Base-by-base conservation (phyloP, 352 stramenopile genomes). In the Phytophthora vignae region DNA sequence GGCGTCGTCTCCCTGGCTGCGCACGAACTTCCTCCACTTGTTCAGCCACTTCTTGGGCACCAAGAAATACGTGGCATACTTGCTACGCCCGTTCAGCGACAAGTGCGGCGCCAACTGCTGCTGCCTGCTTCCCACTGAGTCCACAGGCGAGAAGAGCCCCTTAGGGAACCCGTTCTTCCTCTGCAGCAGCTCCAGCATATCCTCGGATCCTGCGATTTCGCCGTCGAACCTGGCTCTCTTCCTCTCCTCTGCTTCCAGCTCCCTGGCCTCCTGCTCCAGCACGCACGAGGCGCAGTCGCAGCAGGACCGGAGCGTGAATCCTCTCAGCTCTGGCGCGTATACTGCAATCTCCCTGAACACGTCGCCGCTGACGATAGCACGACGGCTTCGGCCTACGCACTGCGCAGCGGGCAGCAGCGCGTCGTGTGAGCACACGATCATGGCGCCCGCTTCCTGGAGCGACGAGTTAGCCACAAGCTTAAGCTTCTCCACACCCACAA, bases 41-140 rank as follows among this genome's bases (percentile, higher is more conserved):
- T 84, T 85, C 19, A 95, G 73, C 90, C 90, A 96, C 48, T 93
- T 94, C 64, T 92, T 93, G 2, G 90, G 90, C 46, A 96, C 90
- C n/a, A 94, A 66, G 33, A 93, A 93, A 65, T 90, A 94, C 31
- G 82, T 81, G 14, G 74, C 74, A 52, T 74, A 85, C 42, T 89
- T 90, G 60, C 82, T 84, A 10, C 70, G 64, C 25, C 71, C 70
- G 44, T 81, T 79, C 14, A 93, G 46, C 3, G 85, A 89, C 29
- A 94, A 69, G 68, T 91, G 85, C 49, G 85, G 67, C 2, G 74
- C 74, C 42, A 81, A 22, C 31, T 81, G 70, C 68, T 79, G 72
- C 25, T 73, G 62, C 54, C 66, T 70, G 38, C 42, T 78, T n/a
- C 52, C 54, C 4, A 19, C 48, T 11, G 58, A 44, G 10, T 67